Base-by-base conservation (phyloP, 441 rosid species). In the Gossypium gossypioides region DNA sequence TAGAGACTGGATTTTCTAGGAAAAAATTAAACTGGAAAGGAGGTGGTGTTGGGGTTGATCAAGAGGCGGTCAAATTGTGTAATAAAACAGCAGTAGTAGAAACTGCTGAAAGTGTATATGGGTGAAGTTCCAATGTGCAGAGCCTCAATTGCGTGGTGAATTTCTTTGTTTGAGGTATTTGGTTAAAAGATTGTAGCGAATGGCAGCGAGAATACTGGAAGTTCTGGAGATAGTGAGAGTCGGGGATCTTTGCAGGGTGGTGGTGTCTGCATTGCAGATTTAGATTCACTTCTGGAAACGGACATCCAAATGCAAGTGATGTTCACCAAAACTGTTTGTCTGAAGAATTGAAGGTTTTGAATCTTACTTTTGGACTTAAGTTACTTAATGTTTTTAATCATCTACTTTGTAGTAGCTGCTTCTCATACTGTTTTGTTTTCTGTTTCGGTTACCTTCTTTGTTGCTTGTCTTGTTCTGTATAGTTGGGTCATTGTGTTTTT, bases 341-440 rank as follows among this genome's bases (percentile, higher is more conserved):
- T 5, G 88, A 82, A 75, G 87, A 84, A 75, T 54, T 80, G 65
- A 81, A 88, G 96, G 96, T 89, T 83, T 76, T 34, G 62, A 77
- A 71, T 60, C 77, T 61, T 74, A 74, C 66, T 71, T 72, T 24
- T 68, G 75, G 69, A 24, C 55, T 72, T 19, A 37, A 42, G 15
- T 75, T 76, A 27, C 5, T 29, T 56, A 34, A 7, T 29, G 3
- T 40, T 25, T 27, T n/a, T 69, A 22, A 54, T 44, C 64, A 44
- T 67, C 21, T 13, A 1, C 60, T 67, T 22, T 67, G 50, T 73
- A 29, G 12, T 19, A 29, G 42, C 44, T 69, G 44, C 18, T 55
- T 59, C 75, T 29, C 51, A 21, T 54, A 51, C 56, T 50, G 21
- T 32, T 68, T 46, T 48, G 58, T 19, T 34, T 55, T 57, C 51